Percentiles rank a stretch among this genome's conserved stretches.
These are phyloP conservation scores for Colletotrichum incanum DNA, from an alignment of 2,329 filamentous ascomycete species.

Conservation along the genomic window DNA sequence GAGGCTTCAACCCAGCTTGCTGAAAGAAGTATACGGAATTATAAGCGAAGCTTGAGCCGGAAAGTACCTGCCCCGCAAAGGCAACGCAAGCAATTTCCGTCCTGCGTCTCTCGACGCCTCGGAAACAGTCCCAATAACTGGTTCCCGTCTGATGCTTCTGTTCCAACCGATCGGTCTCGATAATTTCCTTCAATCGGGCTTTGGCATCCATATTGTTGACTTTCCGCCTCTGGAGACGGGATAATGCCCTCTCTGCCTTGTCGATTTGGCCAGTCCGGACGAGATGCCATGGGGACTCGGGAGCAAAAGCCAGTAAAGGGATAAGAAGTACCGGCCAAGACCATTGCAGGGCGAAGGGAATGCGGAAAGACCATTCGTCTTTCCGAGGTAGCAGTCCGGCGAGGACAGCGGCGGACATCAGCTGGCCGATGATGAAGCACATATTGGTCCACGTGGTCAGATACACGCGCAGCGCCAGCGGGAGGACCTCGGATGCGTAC, in stretches of 20 bases:
- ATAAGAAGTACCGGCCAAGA: conserved; percentile 62
- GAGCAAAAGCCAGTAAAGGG: conserved; percentile 58
- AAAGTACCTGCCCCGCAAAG: conserved; percentile 48
- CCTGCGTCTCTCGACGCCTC: conserved; percentile 54
- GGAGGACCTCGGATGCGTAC: conserved; percentile 63
- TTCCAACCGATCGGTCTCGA: conserved; percentile 59
- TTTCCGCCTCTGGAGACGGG: conserved; percentile 45
- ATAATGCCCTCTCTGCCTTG: conserved; percentile 50
- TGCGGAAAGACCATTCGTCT: conserved; percentile 62
- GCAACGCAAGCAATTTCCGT: conserved; percentile 54
- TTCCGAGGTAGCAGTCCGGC: conserved; percentile 52
- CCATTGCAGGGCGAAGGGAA: conserved; percentile 66
- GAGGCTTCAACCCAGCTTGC: conserved; percentile 52
- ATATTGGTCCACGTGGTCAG: conserved; percentile 63
- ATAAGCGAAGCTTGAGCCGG: conserved; percentile 52
- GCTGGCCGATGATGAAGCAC: conserved; percentile 59
- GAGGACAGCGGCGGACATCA: conserved; percentile 57
- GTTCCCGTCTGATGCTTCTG: conserved; percentile 52
- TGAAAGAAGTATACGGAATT: conserved; percentile 59
- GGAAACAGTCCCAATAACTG: conserved; percentile 59
- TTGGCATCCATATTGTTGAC: conserved; percentile 49
- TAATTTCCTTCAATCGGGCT: conserved; percentile 57
- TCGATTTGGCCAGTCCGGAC: conserved; percentile 55
- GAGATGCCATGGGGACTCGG: conserved; percentile 63
- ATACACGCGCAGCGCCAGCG: conserved; percentile 59